Base-by-base conservation (phyloP, 106 monocot genomes). In the Xerophyta viscosa region DNA sequence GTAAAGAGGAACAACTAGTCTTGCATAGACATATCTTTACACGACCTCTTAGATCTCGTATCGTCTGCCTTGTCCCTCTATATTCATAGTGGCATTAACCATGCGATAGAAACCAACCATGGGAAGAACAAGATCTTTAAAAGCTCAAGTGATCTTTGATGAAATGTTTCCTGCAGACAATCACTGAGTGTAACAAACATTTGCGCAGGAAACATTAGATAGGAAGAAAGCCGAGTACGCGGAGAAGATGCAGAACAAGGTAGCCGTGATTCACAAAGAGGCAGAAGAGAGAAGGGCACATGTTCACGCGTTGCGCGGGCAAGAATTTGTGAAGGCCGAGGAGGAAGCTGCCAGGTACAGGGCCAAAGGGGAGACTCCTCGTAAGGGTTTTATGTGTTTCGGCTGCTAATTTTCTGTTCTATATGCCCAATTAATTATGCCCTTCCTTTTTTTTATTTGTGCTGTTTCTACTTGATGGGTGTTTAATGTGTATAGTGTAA, bases 281-380 rank as follows among this genome's bases (percentile, higher is more conserved):
- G 81, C 81, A n/a, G 71, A 81, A 14, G 81, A 14, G 81, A 76
- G 66, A 81, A 61, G 56, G 67, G 60, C 26, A 71, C 76, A 9
- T 29, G 39, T 23, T 43, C 60, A 2, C 71, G 71, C 75, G 48
- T 41, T 68, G 44, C 53, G 37, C 8, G 67, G 53, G 4, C 60
- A 72, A 50, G 64, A 64, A 25, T 13, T 71, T 3, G 18, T 81
- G 18, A 75, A 76, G 49, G 76, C 47, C 0, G 71, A 81, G 48
- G 75, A 81, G 29, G 14, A 6, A 1, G 71, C 76, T 3, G 81
- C 71, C 4, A 76, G 68, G 24, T 60, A 56, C 17, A 62, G 75
- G 2, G 71, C 63, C n/a, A 57, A 30, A 15, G 71, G 71, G 22
- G 8, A 56, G 5, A 51, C 48, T 47, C 78, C 78, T 18, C 67